These are phyloP conservation scores for Plenodomus biglobosus DNA, from an alignment of 2,329 filamentous ascomycete genomes.

Conservation along the genomic window DNA sequence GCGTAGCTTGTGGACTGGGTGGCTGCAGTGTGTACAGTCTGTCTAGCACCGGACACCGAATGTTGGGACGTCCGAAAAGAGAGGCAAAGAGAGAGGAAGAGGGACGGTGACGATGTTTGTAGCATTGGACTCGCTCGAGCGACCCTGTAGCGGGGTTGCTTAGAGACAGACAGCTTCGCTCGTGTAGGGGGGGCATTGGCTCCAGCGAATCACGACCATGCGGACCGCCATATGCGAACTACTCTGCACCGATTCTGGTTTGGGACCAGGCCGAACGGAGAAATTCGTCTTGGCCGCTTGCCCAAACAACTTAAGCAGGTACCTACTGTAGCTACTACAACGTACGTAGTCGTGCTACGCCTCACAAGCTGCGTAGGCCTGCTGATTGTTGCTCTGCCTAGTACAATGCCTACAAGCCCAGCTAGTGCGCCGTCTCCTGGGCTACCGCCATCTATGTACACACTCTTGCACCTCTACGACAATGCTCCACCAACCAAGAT, in stretches of 20 bases:
- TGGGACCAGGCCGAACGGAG: not conserved
- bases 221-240: not conserved
- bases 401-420: not conserved
- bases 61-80: not conserved
- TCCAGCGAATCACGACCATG: not conserved
- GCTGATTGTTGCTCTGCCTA: not conserved
- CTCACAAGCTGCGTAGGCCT: not conserved
- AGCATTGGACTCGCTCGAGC: not conserved
- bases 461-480: not conserved
- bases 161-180: not conserved
- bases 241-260: not conserved
- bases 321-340: no score
- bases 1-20: not conserved
- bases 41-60: no score
- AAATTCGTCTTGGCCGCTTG: not conserved
- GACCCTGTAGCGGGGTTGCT: not conserved
- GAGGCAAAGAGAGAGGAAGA: not conserved
- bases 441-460: constrained; percentile 4
- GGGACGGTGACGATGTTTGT: not conserved
- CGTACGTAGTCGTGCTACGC: no score
- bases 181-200: not conserved
- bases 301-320: no score
- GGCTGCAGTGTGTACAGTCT: not conserved
- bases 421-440: not conserved
- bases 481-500: constrained; percentile 64